Conservation (phyloP, 176 grass and related monocot species). For the Rhipidocladum racemiflorum region DNA sequence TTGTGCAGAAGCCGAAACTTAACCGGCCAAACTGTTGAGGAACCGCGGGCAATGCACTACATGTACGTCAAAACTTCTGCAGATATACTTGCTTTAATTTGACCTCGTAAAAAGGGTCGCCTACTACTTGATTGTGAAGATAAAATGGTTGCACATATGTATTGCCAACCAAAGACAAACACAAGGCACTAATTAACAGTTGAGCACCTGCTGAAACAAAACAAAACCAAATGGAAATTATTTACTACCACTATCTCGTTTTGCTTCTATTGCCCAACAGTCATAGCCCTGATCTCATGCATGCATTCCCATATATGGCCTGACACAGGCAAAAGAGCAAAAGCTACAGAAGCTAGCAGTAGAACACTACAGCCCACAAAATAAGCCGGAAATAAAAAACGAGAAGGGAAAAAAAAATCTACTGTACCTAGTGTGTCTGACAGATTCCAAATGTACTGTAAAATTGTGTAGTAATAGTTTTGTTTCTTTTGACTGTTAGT, state of each 20-base stretch:
- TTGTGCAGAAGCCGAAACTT: too few relatives aligned
- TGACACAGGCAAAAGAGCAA: constrained; percentile 31
- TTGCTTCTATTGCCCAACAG: constrained; percentile 58
- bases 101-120: background rate
- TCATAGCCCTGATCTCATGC: constrained; percentile 22
- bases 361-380: constrained; percentile 9
- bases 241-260: background rate
- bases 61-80: too few relatives aligned
- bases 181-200: constrained; percentile 6
- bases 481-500: background rate
- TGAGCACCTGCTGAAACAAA: background rate
- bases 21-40: too few relatives aligned
- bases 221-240: background rate
- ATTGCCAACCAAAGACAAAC: background rate
- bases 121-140: background rate
- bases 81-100: too few relatives aligned
- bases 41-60: too few relatives aligned
- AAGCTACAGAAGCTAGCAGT: constrained; percentile 19
- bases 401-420: background rate
- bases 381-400: background rate
- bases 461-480: background rate
- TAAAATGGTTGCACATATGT: background rate
- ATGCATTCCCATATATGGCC: constrained; percentile 48
- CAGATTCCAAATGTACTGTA: constrained; percentile 16
- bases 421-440: background rate